Conservation (phyloP, 1,284 basidiomycete species). For the Ceratobasidium sp. region DNA sequence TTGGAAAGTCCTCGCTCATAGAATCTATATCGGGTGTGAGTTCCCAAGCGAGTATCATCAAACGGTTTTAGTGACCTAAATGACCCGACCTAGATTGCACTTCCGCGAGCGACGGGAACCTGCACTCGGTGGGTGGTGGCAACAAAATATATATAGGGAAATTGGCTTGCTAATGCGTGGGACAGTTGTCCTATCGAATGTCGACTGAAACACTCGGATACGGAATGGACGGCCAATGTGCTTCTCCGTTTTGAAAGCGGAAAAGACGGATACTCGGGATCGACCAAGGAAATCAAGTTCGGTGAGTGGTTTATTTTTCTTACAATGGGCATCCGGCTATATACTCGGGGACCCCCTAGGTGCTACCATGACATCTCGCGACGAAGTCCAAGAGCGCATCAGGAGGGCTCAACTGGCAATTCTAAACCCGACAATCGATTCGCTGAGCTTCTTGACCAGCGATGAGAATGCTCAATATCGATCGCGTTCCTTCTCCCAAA, state of each 20-base stretch:
- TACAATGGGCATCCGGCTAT: background rate
- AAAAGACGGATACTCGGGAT: slow-evolving; percentile 44
- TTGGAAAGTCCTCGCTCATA: slow-evolving; percentile 64
- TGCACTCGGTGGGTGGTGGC: slow-evolving; percentile 45
- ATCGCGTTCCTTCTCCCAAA: slow-evolving; percentile 60
- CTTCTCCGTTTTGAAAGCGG: slow-evolving; percentile 48
- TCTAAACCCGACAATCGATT: slow-evolving; percentile 61
- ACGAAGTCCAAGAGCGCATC: slow-evolving; percentile 44
- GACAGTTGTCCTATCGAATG: slow-evolving; percentile 45
- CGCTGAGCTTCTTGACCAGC: slow-evolving; percentile 54
- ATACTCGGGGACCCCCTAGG: slow-evolving; percentile 46
- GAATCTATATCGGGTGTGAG: slow-evolving; percentile 48
- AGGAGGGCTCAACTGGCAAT: slow-evolving; percentile 72
- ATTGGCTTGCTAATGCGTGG: slow-evolving; percentile 3
- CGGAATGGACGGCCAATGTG: slow-evolving; percentile 46
- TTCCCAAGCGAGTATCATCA: background rate
- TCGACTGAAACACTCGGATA: slow-evolving; percentile 43
- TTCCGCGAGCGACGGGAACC: slow-evolving; percentile 46
- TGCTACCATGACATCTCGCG: slow-evolving; percentile 40
- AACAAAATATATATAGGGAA: background rate
- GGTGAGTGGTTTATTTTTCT: slow-evolving; percentile 15
- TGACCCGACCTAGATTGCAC: slow-evolving; percentile 40
- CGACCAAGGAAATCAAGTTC: slow-evolving; percentile 34
- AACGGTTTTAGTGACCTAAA: background rate
- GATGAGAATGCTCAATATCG: slow-evolving; percentile 51